Conservation (phyloP, 345 rosid genomes). For the Lumnitzera racemosa region DNA sequence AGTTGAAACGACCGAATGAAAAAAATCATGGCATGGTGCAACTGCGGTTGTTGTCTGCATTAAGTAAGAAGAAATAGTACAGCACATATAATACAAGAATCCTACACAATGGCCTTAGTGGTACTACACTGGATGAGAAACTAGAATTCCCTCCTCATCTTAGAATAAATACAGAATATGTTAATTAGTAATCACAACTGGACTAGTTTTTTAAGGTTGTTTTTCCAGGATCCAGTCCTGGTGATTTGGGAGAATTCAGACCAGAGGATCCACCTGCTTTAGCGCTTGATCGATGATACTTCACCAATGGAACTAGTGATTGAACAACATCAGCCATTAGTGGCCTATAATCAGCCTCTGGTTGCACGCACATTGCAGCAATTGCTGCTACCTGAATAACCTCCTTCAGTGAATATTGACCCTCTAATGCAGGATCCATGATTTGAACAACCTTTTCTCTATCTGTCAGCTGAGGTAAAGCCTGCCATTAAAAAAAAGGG, state of each 20-base stretch:
- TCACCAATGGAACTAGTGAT: conserved; percentile 73
- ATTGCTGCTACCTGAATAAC: conserved; percentile 90
- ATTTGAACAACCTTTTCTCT: conserved; percentile 76
- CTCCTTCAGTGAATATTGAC: conserved; percentile 78
- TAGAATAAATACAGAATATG: too few species aligned
- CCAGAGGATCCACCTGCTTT: conserved; percentile 47
- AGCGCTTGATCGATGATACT: conserved; percentile 45
- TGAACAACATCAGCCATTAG: conserved; percentile 94
- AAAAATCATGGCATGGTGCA: too few species aligned
- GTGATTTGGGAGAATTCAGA: conserved; percentile 38
- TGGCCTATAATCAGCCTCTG: conserved; percentile 85
- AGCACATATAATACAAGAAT: too few species aligned
- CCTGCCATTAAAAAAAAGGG: conserved; percentile 22
- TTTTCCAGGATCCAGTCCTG: conserved; percentile 22
- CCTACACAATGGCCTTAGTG: too few species aligned
- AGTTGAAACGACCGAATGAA: too few species aligned
- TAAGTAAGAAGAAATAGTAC: too few species aligned
- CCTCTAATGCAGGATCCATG: conserved; percentile 79
- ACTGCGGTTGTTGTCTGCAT: too few species aligned
- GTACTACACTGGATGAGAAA: too few species aligned
- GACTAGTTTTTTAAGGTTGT: conserved; percentile 21
- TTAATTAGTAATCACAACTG: too few species aligned
- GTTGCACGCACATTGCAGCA: conserved; percentile 95
- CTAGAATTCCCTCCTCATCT: too few species aligned
- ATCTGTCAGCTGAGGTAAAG: conserved; percentile 66